Evolutionary conservation across 106 monocot species (phyloP), one percentile per base, ranked within the genome.

Genomic region (Agapanthus africanus): DNA sequence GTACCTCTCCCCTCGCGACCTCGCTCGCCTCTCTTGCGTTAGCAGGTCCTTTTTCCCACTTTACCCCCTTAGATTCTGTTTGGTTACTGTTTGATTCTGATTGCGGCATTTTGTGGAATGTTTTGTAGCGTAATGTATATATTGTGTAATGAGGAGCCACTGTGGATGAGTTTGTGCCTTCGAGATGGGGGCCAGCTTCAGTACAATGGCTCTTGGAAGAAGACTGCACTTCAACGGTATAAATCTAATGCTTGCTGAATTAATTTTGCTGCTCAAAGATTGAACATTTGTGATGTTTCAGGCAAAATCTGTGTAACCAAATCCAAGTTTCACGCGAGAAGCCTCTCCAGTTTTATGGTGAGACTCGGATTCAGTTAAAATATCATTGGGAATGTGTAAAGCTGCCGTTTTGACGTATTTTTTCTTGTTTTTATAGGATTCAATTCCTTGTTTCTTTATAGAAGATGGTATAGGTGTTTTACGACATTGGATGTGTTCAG

Each of bases 71-170:
- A 16, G 13, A 34, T 75, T 34, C 16, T 19, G 46, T 13, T 47
- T 47, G 19, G 46, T 47, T 47, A 47, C 60, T 13, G 2, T 14
- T 28, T 2, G 21, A 11, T 32, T 21, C 14, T 26, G 40, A 11
- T 1, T 40, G 8, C 40, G 38, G 26, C 10, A 56, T 28, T 50
- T 57, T 19, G 65, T 73, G n/a, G 11, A 74, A 63, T 71, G 67
- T 7, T n/a, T 68, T 73, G 22, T 75, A 99, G 97, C 81, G 92
- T 99, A 63, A 74, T 99, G 86, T 92, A 87, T 76, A 81, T 89
- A 77, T 49, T 99, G 10, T 92, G 97, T 82, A 99, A 99, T 67
- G 97, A 99, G 71, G 97, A 99, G 67, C 92, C 97, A 22, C 77
- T 99, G 21, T 99, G 97, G 97, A 89, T 99, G 92, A 89, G 56